These are phyloP conservation scores for Golubevia sp. DNA, from an alignment of 1,284 basidiomycete species.

Conservation along the genomic window DNA sequence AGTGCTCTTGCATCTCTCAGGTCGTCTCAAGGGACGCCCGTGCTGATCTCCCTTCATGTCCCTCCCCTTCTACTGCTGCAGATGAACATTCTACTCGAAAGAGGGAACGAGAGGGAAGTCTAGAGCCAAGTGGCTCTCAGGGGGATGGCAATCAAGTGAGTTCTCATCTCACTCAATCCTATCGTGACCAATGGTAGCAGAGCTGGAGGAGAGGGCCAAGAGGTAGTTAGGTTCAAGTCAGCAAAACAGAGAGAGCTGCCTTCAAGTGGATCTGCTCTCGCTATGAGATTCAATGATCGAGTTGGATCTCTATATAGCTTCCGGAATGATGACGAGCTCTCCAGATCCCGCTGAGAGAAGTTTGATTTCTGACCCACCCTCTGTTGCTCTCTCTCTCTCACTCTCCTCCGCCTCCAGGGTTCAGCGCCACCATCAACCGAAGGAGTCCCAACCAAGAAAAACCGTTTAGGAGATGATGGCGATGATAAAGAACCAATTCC, in stretches of 20 bases:
- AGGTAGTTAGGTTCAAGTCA: not conserved
- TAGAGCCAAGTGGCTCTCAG: constrained; percentile 22
- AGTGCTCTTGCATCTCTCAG: too few species aligned
- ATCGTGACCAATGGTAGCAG: constrained; percentile 5
- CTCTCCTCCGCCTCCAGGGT: not conserved
- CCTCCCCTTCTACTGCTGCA: not conserved
- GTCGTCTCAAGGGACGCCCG: too few species aligned
- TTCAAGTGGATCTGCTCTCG: not conserved
- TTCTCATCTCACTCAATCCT: constrained; percentile 11
- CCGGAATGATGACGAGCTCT: too few species aligned
- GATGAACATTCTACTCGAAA: constrained; percentile 30
- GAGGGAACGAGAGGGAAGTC: constrained; percentile 39
- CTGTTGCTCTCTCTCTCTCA: not conserved
- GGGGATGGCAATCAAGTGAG: constrained; percentile 1
- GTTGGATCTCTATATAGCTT: not conserved
- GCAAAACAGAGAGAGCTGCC: not conserved
- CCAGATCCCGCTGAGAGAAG: too few species aligned
- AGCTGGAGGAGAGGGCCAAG: not conserved
- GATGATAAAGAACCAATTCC: not conserved
- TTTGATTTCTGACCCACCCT: too few species aligned
- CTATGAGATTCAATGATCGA: not conserved
- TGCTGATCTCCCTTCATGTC: too few species aligned
- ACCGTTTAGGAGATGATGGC: constrained; percentile 23
- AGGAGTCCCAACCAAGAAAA: constrained; percentile 43
- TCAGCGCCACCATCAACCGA: constrained; percentile 12